Base-by-base conservation (phyloP, 257 asterid species). In the Echium plantagineum region DNA sequence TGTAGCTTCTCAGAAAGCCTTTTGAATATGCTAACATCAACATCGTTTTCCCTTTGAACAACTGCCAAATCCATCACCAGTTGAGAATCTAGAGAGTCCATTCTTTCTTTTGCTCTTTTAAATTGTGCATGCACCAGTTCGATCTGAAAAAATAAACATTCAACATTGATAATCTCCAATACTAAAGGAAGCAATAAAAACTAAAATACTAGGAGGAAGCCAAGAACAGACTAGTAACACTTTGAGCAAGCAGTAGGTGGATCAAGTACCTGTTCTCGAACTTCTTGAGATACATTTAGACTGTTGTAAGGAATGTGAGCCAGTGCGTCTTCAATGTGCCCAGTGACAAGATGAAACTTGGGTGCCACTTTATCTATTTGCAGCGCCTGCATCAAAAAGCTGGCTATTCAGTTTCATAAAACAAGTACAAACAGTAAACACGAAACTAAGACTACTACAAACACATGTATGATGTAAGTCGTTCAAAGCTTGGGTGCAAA, bases 61-160 rank as follows among this genome's bases (percentile, higher is more conserved):
- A 82, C 70, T 21, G 94, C 90, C 68, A 93, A 84, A 75, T 89
- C 97, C 79, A 21, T 78, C 59, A 68, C 86, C 62, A 93, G 79
- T 67, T 84, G 85, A 73, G 83, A 68, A 83, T 93, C 96, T 18
- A 90, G 95, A 0, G 87, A 81, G 68, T 88, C 98, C 77, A 81
- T 72, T 69, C 65, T 84, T 53, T 81, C 84, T 55, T 74, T 75
- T 52, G 98, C 94, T 77, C 98, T 72, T 78, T 64, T 86, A 30
- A 93, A 89, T 71, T 93, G 98, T 32, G 89, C 72, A 51, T 89
- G 98, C 19, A 93, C 89, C 64, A 93, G 95, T 66, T 86, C 97
- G 63, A 86, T 84, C 98, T 93, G 57, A 38, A 70, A 65, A 56
- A 15, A 68, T 59, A 58, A 8, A 10, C 65, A 68, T 4, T 53